phyloP scores from a whole-genome alignment of 208 protist genomes.

The Porcisia deanei region DNA sequence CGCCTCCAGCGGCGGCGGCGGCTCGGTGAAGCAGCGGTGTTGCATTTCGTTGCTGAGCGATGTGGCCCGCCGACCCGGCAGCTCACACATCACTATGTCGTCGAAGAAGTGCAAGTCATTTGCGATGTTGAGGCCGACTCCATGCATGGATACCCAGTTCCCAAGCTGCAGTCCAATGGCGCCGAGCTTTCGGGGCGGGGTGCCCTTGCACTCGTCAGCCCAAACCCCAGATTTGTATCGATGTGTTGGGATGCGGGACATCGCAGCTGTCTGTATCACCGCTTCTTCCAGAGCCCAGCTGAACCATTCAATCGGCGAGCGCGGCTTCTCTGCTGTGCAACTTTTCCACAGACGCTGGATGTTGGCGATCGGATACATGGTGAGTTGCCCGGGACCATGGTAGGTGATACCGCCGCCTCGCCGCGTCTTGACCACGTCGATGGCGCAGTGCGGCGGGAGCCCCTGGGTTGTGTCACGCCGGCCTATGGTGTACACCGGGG shows the following conservation, averaged over 20 bases:
- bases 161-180: slow-evolving; percentile 87
- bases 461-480: slow-evolving; percentile 71
- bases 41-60: slow-evolving; percentile 55
- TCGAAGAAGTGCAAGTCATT: slow-evolving; percentile 74
- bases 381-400: slow-evolving; percentile 87
- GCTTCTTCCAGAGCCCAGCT: slow-evolving; percentile 70
- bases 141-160: slow-evolving; percentile 92
- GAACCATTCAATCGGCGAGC: slow-evolving; percentile 88
- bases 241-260: slow-evolving; percentile 67
- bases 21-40: not conserved
- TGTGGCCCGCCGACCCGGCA: slow-evolving; percentile 66
- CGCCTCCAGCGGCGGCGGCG: slow-evolving; percentile 5
- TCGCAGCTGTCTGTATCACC: slow-evolving; percentile 65
- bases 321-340: slow-evolving; percentile 52
- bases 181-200: slow-evolving; percentile 62
- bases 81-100: slow-evolving; percentile 86
- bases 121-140: slow-evolving; percentile 72
- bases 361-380: slow-evolving; percentile 86
- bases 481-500: slow-evolving; percentile 87
- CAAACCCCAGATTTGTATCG: slow-evolving; percentile 73
- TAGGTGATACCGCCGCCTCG: slow-evolving; percentile 89
- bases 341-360: slow-evolving; percentile 70
- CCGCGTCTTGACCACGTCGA: slow-evolving; percentile 70
- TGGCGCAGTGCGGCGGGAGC: slow-evolving; percentile 35
- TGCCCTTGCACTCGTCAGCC: slow-evolving; percentile 41